A percentile compares a stretch with the other conserved stretches of the same genome.
phyloP scores from a whole-genome alignment of 345 rosid species.

The Aquilaria sinensis region DNA sequence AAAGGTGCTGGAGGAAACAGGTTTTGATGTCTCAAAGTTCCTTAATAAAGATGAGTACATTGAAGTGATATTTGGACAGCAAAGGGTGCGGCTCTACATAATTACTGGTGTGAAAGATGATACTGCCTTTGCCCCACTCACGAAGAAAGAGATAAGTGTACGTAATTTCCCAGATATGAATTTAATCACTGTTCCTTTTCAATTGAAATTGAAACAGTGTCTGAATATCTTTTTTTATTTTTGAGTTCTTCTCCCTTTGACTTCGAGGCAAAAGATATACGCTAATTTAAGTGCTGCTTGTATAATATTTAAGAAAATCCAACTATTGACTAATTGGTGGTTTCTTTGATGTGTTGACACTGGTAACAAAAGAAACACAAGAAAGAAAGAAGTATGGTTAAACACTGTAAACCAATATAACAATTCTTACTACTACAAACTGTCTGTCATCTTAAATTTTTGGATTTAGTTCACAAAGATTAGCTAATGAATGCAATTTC shows the following conservation, averaged over 20 bases:
- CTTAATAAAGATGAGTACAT: constrained; percentile 78
- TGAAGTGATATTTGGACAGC: constrained; percentile 87
- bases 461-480: too few relatives aligned
- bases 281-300: neutral
- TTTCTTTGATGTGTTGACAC: too few relatives aligned
- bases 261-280: neutral
- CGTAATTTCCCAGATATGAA: constrained; percentile 21
- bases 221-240: neutral
- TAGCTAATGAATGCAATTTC: neutral
- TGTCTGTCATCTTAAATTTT: too few relatives aligned
- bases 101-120: constrained; percentile 87
- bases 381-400: too few relatives aligned
- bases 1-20: constrained; percentile 95
- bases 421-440: too few relatives aligned
- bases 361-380: too few relatives aligned
- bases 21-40: constrained; percentile 79
- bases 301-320: neutral
- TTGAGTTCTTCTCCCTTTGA: neutral
- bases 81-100: constrained; percentile 91
- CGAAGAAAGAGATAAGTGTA: constrained; percentile 99
- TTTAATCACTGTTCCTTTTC: neutral
- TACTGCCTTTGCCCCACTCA: constrained; percentile 91
- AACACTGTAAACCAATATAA: too few relatives aligned
- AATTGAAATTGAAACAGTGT: neutral
- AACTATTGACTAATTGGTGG: too few relatives aligned